phyloP scores from a whole-genome alignment of 768 basidiomycete species.

The Boletus patriciae region DNA sequence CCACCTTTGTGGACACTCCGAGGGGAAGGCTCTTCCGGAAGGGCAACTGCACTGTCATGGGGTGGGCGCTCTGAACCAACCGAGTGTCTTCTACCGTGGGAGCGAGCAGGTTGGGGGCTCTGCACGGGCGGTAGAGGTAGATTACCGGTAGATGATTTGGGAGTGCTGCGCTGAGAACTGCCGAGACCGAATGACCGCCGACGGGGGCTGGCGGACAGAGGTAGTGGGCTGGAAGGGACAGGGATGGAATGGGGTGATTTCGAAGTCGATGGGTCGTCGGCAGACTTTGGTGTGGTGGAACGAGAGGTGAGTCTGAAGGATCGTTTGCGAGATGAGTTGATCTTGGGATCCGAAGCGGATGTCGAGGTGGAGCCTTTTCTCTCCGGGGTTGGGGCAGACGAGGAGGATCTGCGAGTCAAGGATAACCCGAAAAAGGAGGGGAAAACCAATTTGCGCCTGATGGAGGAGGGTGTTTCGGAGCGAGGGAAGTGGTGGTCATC shows the following conservation, averaged over 20 bases:
- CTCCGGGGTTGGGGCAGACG: constrained; percentile 17
- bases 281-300: constrained; percentile 31
- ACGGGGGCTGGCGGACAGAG: constrained; percentile 36
- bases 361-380: constrained; percentile 30
- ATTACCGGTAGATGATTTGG: constrained; percentile 30
- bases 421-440: constrained; percentile 31
- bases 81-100: constrained; percentile 31
- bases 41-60: constrained; percentile 36
- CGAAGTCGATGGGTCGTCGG: constrained; percentile 17
- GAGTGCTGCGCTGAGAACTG: constrained; percentile 28
- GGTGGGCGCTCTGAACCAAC: constrained; percentile 32
- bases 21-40: constrained; percentile 27
- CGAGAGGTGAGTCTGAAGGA: constrained; percentile 35
- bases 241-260: constrained; percentile 28
- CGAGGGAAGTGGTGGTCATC: constrained; percentile 26
- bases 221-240: constrained; percentile 30
- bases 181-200: constrained; percentile 34
- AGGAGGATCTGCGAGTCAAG: constrained; percentile 28
- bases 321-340: constrained; percentile 26
- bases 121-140: constrained; percentile 27
- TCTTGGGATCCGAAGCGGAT: constrained; percentile 14
- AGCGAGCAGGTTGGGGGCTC: constrained; percentile 9
- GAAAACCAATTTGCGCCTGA: constrained; percentile 22
- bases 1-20: constrained; percentile 10
- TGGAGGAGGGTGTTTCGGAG: constrained; percentile 31